Percentiles rank a stretch among this genome's conserved stretches.
phyloP scores from a whole-genome alignment of 805 yeast genomes.

The Wickerhamiella slavikovae region DNA sequence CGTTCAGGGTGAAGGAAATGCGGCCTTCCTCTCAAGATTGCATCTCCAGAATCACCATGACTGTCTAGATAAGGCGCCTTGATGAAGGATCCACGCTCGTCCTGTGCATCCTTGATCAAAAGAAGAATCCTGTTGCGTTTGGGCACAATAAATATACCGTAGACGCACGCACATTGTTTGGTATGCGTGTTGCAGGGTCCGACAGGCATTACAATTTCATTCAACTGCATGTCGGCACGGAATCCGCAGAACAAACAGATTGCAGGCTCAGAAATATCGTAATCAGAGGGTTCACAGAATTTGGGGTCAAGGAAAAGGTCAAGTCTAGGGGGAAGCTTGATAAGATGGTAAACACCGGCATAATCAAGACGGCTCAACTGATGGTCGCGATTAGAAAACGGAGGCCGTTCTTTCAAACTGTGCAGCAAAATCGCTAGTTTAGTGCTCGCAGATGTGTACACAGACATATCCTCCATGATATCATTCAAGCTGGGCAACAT shows the following conservation, averaged over 20 bases:
- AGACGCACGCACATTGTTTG: conserved; percentile 32
- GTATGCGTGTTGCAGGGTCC: conserved; percentile 74
- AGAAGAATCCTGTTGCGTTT: conserved; percentile 38
- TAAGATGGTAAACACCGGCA: conserved; percentile 43
- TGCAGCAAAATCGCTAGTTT: too few relatives aligned
- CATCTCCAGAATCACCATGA: conserved; percentile 73
- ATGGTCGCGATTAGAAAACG: neutral
- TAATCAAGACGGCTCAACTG: conserved; percentile 24
- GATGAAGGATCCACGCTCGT: conserved; percentile 65
- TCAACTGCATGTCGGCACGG: conserved; percentile 28
- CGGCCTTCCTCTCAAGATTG: conserved; percentile 47
- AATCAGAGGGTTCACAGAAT: too few relatives aligned
- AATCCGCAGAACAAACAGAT: conserved; percentile 74
- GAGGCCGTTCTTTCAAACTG: too few relatives aligned
- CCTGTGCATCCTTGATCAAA: conserved; percentile 40
- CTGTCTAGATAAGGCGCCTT: conserved; percentile 69
- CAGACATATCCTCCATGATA: conserved; percentile 2
- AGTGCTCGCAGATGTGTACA: conserved; percentile 4
- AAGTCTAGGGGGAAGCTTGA: conserved; percentile 43
- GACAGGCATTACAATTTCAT: too few relatives aligned
- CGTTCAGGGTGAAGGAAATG: conserved; percentile 39
- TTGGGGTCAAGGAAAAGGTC: conserved; percentile 48
- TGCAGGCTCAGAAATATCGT: conserved; percentile 69
- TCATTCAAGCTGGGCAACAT: conserved; percentile 10
- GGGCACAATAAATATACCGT: conserved; percentile 57